These are phyloP conservation scores for Citrus medica DNA, from an alignment of 345 rosid genomes.

Conservation along the genomic window DNA sequence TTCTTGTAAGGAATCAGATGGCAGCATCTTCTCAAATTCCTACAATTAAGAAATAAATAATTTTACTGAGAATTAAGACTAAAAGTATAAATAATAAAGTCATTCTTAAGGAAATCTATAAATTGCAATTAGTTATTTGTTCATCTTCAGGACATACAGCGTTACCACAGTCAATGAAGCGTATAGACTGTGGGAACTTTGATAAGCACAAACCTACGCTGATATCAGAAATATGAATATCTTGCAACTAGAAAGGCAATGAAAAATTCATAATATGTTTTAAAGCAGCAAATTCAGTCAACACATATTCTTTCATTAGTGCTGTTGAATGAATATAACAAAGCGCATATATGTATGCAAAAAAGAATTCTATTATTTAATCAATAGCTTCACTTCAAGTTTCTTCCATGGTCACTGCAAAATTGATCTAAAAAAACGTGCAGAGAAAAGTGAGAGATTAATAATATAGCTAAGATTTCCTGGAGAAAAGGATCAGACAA, in stretches of 20 bases:
- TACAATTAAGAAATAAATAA: constrained; percentile 17
- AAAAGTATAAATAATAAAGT: neutral
- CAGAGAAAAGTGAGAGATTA: neutral
- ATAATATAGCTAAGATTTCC: neutral
- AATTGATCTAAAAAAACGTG: neutral
- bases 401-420: neutral
- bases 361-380: neutral
- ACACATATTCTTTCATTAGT: neutral
- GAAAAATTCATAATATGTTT: neutral
- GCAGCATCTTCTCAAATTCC: constrained; percentile 43
- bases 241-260: neutral
- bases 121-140: neutral
- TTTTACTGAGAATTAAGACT: neutral
- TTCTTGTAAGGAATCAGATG: constrained; percentile 17
- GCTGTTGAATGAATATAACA: neutral
- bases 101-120: neutral
- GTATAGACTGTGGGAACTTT: neutral
- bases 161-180: neutral
- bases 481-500: neutral
- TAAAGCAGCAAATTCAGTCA: neutral
- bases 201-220: neutral
- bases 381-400: neutral
- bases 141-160: neutral
- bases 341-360: neutral
- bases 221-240: neutral